Conservation (phyloP, 257 asterid genomes). For the Voacanga thouarsii region DNA sequence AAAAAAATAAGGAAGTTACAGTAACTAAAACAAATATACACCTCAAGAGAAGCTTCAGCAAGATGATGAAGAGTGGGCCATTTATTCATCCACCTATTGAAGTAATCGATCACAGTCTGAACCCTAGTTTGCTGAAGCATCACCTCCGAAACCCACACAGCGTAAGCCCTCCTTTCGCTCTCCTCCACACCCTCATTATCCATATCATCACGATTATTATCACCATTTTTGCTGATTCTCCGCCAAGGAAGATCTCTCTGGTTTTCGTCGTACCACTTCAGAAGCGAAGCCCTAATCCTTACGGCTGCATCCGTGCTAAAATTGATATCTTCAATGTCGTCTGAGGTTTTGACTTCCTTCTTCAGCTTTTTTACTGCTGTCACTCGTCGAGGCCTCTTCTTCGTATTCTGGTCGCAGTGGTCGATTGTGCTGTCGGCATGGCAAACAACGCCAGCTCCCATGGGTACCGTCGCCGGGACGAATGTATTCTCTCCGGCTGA, state of each 20-base stretch:
- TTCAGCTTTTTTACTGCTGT: slow-evolving; percentile 8
- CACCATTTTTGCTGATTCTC: slow-evolving; percentile 43
- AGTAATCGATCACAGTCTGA: slow-evolving; percentile 82
- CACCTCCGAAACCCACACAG: slow-evolving; percentile 98
- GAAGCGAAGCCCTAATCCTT: slow-evolving; percentile 67
- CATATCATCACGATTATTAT: slow-evolving; percentile 8
- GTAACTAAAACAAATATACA: slow-evolving; percentile 2
- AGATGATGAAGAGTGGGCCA: slow-evolving; percentile 91
- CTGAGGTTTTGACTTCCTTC: slow-evolving; percentile 16
- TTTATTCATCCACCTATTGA: slow-evolving; percentile 84
- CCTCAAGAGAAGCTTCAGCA: slow-evolving; percentile 86
- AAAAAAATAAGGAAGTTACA: background rate
- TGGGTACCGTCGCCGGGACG: slow-evolving; percentile 27
- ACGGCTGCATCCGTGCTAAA: slow-evolving; percentile 49
- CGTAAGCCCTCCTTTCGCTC: slow-evolving; percentile 64
- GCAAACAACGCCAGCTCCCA: slow-evolving; percentile 7
- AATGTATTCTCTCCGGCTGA: slow-evolving; percentile 46
- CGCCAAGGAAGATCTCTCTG: slow-evolving; percentile 94
- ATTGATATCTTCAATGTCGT: slow-evolving; percentile 72
- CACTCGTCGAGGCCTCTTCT: slow-evolving; percentile 32
- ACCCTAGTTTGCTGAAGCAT: slow-evolving; percentile 99
- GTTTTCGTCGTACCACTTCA: slow-evolving; percentile 74
- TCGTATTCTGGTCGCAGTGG: slow-evolving; percentile 1
- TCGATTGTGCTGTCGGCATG: background rate
- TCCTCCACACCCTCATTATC: slow-evolving; percentile 23